Conservation (phyloP, 176 grass and related monocot genomes). For the Otatea glauca region DNA sequence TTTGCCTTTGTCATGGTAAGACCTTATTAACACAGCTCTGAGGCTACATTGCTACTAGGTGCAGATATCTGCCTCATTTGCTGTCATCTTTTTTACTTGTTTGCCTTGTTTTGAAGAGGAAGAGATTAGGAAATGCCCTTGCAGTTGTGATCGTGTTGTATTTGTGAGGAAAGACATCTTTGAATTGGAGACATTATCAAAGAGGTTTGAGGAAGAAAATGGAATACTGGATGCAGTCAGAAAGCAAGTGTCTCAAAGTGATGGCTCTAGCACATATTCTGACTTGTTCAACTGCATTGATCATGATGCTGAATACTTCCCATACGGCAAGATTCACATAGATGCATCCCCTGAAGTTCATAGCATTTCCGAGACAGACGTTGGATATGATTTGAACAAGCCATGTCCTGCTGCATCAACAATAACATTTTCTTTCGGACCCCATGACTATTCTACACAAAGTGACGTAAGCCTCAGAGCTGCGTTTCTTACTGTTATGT, state of each 20-base stretch:
- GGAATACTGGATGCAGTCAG: conserved; percentile 41
- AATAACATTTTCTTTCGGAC: conserved; percentile 49
- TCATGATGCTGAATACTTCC: conserved; percentile 43
- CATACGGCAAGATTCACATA: conserved; percentile 51
- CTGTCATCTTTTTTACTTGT: conserved; percentile 41
- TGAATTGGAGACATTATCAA: conserved; percentile 66
- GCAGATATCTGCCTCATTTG: conserved; percentile 30
- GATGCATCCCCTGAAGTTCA: conserved; percentile 42
- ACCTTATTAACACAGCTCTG: neutral
- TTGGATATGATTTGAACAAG: conserved; percentile 59
- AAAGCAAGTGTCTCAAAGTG: conserved; percentile 37
- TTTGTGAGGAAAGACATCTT: conserved; percentile 78
- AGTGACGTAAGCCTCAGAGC: conserved; percentile 59
- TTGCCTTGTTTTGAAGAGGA: conserved; percentile 67
- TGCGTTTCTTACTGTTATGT: conserved; percentile 38
- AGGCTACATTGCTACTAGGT: neutral
- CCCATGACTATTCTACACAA: conserved; percentile 49
- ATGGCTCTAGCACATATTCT: conserved; percentile 28
- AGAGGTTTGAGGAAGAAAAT: conserved; percentile 66
- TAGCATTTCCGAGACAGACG: conserved; percentile 40
- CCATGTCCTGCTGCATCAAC: conserved; percentile 59
- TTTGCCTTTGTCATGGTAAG: conserved; percentile 95
- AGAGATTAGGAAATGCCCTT: conserved; percentile 72
- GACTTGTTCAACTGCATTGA: conserved; percentile 43
- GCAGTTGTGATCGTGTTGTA: conserved; percentile 57